Conservation (phyloP, 1,284 basidiomycete species). For the Leccinum pallidistipes region DNA sequence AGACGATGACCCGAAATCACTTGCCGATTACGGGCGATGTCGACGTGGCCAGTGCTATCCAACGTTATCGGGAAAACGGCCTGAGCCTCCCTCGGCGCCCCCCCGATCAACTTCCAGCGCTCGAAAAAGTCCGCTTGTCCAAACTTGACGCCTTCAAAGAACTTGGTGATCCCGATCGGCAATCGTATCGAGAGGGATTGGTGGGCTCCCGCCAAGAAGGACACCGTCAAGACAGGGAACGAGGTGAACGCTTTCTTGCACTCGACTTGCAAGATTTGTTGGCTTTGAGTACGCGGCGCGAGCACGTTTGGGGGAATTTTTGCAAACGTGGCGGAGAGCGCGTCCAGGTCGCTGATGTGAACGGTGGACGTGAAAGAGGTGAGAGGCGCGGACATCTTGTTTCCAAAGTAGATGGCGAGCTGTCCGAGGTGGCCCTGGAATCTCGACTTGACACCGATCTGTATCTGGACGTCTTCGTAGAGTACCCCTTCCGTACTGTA, state of each 20-base stretch:
- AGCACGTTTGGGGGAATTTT: conserved; percentile 87
- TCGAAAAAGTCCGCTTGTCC: conserved; percentile 91
- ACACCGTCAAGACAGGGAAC: conserved; percentile 83
- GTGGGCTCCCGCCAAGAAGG: conserved; percentile 90
- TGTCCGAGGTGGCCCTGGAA: conserved; percentile 93
- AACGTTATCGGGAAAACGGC: conserved; percentile 81
- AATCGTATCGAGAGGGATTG: conserved; percentile 85
- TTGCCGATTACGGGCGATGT: conserved; percentile 70
- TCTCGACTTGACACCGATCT: conserved; percentile 95
- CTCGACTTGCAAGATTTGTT: conserved; percentile 92
- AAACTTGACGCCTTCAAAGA: conserved; percentile 91
- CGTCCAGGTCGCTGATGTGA: conserved; percentile 70
- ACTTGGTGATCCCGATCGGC: conserved; percentile 88
- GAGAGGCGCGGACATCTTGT: conserved; percentile 87
- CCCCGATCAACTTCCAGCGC: conserved; percentile 96
- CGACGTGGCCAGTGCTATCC: conserved; percentile 67
- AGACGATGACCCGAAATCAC: conserved; percentile 79
- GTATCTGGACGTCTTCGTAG: conserved; percentile 94
- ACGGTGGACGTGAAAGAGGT: conserved; percentile 88
- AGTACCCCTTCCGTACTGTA: conserved; percentile 87
- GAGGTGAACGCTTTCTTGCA: conserved; percentile 86
- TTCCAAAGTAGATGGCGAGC: conserved; percentile 92
- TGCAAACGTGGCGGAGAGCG: conserved; percentile 79
- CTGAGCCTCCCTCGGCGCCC: conserved; percentile 91
- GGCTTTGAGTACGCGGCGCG: conserved; percentile 82